Evolutionary conservation across 2,329 filamentous ascomycete species (phyloP).

Genomic region (Clarireedia hainanense): DNA sequence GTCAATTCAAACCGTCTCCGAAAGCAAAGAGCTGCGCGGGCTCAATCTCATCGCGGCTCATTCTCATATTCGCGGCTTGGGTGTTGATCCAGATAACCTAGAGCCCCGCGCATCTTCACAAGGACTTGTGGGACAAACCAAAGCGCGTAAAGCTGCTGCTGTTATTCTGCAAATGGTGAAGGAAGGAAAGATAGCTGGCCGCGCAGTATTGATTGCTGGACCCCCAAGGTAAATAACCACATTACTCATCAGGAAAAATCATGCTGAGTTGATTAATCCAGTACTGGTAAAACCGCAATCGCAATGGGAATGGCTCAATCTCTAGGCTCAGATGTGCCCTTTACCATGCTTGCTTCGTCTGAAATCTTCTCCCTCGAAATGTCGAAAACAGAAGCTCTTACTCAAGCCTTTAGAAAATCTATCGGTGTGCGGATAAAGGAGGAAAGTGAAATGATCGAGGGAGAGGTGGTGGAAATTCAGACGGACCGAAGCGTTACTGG

Average conservation of each 20-base stretch:
- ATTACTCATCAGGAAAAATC: not conserved
- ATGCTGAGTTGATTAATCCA: slow-evolving; percentile 29
- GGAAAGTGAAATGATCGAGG: slow-evolving; percentile 98
- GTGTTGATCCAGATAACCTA: slow-evolving; percentile 84
- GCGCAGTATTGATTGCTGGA: slow-evolving; percentile 88
- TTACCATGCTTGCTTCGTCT: slow-evolving; percentile 89
- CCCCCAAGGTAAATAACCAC: slow-evolving; percentile 59
- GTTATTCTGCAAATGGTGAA: slow-evolving; percentile 98
- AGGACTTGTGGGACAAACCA: slow-evolving; percentile 91
- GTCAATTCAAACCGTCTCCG: slow-evolving; percentile 76
- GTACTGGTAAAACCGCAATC: slow-evolving; percentile 96
- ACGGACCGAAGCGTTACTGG: slow-evolving; percentile 96
- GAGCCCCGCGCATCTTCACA: slow-evolving; percentile 81
- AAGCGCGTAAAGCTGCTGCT: slow-evolving; percentile 91
- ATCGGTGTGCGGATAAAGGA: slow-evolving; percentile 98
- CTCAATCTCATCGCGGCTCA: slow-evolving; percentile 97
- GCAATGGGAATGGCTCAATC: slow-evolving; percentile 99
- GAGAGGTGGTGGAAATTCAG: slow-evolving; percentile 97
- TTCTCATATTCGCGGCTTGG: slow-evolving; percentile 93
- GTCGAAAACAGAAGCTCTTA: slow-evolving; percentile 97
- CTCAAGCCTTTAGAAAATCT: slow-evolving; percentile 97
- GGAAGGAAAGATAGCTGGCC: slow-evolving; percentile 94
- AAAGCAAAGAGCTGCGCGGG: slow-evolving; percentile 91
- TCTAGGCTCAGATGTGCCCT: slow-evolving; percentile 86
- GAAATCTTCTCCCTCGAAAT: slow-evolving; percentile 99